phyloP scores from a whole-genome alignment of 108 stramenopile species.

The Cylindrotheca fusiformis region DNA sequence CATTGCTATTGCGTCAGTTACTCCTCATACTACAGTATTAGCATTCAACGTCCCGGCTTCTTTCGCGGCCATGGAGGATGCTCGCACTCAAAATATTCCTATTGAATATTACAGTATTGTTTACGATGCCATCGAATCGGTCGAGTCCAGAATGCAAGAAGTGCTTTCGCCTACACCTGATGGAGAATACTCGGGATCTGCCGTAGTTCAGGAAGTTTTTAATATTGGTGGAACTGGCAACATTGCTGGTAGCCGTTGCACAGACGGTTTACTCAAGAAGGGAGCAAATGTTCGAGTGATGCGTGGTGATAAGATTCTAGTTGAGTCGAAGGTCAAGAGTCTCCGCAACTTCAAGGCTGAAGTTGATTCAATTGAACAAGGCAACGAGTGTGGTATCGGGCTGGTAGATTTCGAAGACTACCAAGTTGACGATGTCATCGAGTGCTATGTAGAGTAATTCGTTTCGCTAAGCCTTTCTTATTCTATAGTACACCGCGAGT shows the following conservation, averaged over 20 bases:
- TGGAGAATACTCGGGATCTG: slow-evolving; percentile 90
- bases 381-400: slow-evolving; percentile 95
- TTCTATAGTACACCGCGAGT: too few species aligned
- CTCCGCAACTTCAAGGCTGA: slow-evolving; percentile 94
- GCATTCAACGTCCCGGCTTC: slow-evolving; percentile 92
- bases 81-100: slow-evolving; percentile 66
- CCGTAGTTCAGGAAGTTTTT: slow-evolving; percentile 91
- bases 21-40: slow-evolving; percentile 83
- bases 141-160: slow-evolving; percentile 89
- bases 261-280: slow-evolving; percentile 82
- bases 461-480: background rate
- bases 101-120: slow-evolving; percentile 93
- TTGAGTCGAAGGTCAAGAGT: slow-evolving; percentile 80
- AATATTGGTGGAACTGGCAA: slow-evolving; percentile 93
- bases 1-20: slow-evolving; percentile 90
- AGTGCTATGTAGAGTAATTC: slow-evolving; percentile 88
- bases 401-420: slow-evolving; percentile 89
- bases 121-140: slow-evolving; percentile 94
- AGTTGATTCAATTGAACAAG: slow-evolving; percentile 80
- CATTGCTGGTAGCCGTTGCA: slow-evolving; percentile 93
- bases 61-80: slow-evolving; percentile 87
- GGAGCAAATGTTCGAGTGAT: slow-evolving; percentile 91
- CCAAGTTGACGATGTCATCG: slow-evolving; percentile 91
- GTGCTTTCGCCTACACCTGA: slow-evolving; percentile 91
- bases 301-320: slow-evolving; percentile 90